Evolutionary conservation across 108 stramenopile genomes (phyloP).

Genomic region (Skeletonema costatum): DNA sequence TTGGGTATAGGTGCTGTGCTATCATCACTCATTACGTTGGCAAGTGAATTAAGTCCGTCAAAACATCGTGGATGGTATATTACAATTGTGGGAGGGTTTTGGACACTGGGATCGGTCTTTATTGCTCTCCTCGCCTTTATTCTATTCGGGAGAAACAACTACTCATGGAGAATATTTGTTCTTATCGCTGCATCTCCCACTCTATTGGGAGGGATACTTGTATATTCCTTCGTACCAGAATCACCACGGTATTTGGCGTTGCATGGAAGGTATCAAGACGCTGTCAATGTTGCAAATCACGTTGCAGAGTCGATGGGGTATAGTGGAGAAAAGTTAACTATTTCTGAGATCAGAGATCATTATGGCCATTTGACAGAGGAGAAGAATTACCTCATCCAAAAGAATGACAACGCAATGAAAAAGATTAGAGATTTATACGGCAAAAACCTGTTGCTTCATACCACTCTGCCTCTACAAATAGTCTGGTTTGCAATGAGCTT

Average conservation of each 20-base stretch:
- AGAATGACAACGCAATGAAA: conserved; percentile 3
- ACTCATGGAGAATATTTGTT: conserved; percentile 10
- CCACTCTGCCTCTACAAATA: not conserved
- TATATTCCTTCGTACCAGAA: conserved; percentile 5
- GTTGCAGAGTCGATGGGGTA: conserved; percentile 7
- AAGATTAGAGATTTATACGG: conserved; percentile 12
- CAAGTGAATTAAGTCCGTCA: conserved; percentile 15
- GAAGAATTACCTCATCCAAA: not conserved
- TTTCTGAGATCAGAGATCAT: not conserved
- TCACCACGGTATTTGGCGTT: conserved; percentile 8
- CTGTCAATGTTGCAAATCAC: conserved; percentile 1
- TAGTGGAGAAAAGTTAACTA: not conserved
- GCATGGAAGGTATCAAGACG: conserved; percentile 13
- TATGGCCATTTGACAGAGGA: not conserved
- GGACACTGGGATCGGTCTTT: conserved; percentile 16
- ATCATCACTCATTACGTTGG: conserved; percentile 6
- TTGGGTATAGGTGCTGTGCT: conserved; percentile 11
- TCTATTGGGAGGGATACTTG: conserved; percentile 1
- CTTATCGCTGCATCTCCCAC: conserved; percentile 12
- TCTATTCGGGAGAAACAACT: not conserved
- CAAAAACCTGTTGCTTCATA: not conserved
- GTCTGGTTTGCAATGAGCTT: conserved; percentile 9
- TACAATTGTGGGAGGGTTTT: conserved; percentile 9
- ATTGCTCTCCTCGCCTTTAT: not conserved
- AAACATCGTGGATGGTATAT: conserved; percentile 13